Percentiles rank a stretch among this genome's conserved stretches.
These are phyloP conservation scores for Parasarocladium wereldwijsianum DNA, from an alignment of 2,329 filamentous ascomycete species.

Conservation along the genomic window DNA sequence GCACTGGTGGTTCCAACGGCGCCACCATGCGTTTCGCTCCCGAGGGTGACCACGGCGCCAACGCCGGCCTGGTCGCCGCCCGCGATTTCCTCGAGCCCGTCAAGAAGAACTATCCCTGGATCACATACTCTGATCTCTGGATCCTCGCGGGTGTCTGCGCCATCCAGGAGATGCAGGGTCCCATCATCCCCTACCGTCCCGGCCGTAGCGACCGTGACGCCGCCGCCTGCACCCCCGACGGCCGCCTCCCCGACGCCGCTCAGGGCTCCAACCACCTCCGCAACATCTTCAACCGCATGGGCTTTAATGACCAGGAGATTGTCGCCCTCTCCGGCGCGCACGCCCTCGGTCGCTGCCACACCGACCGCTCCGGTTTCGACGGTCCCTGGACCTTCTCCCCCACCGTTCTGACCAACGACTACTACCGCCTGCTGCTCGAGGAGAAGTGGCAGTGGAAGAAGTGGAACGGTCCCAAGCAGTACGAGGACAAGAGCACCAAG, in stretches of 20 bases:
- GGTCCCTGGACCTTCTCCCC: conserved; percentile 90
- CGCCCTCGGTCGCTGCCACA: conserved; percentile 79
- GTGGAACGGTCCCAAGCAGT: conserved; percentile 77
- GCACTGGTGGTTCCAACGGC: conserved; percentile 87
- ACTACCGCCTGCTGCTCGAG: conserved; percentile 71
- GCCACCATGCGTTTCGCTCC: conserved; percentile 93
- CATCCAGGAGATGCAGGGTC: conserved; percentile 91
- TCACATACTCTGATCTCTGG: conserved; percentile 93
- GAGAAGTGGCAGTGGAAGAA: conserved; percentile 90
- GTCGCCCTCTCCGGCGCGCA: conserved; percentile 79
- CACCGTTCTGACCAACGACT: conserved; percentile 88
- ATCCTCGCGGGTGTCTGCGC: conserved; percentile 74
- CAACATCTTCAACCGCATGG: conserved; percentile 91
- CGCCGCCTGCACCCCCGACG: conserved; percentile 81
- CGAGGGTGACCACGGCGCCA: conserved; percentile 82
- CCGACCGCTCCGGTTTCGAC: conserved; percentile 72
- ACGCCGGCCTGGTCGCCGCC: conserved; percentile 74
- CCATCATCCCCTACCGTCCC: conserved; percentile 73
- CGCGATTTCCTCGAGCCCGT: conserved; percentile 89
- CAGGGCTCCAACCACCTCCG: conserved; percentile 73
- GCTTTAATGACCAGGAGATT: conserved; percentile 94
- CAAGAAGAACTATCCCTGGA: conserved; percentile 75
- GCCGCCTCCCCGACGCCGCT: conserved; percentile 66
- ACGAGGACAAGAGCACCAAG: conserved; percentile 77
- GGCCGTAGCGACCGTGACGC: conserved; percentile 71